phyloP scores from a whole-genome alignment of 306 rosid species.

The Neltuma alba region DNA sequence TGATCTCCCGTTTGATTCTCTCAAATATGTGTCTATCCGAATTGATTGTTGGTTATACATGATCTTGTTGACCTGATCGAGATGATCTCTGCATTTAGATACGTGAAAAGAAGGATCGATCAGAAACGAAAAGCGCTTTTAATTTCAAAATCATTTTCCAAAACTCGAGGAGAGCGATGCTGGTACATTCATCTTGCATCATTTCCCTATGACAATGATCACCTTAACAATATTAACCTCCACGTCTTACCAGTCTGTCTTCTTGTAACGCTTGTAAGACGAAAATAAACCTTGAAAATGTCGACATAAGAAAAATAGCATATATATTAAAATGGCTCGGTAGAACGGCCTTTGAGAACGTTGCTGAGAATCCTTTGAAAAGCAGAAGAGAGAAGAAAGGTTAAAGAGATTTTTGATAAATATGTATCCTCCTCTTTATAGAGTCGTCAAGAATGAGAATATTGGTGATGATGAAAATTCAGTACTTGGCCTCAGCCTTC shows the following conservation, averaged over 20 bases:
- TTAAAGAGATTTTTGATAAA: conserved; percentile 17
- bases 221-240: not conserved
- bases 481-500: conserved; percentile 12
- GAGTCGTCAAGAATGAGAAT: conserved; percentile 31
- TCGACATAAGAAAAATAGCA: not conserved
- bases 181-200: not conserved
- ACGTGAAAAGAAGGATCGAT: not conserved
- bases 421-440: conserved; percentile 38
- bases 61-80: not conserved
- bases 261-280: not conserved
- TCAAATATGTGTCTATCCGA: not conserved
- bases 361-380: conserved; percentile 49
- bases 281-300: rapidly evolving
- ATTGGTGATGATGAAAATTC: conserved; percentile 34
- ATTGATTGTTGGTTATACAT: not conserved
- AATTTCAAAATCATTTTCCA: not conserved
- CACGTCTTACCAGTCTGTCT: not conserved
- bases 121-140: not conserved
- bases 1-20: not conserved
- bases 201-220: conserved; percentile 25
- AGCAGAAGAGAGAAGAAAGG: not conserved
- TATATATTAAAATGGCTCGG: conserved; percentile 25
- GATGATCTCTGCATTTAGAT: not conserved
- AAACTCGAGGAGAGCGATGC: not conserved
- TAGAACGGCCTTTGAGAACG: conserved; percentile 41